A percentile compares a stretch with the other conserved stretches of the same genome.
These are phyloP conservation scores for Ogataea kodamae DNA, from an alignment of 805 yeast species.

Conservation along the genomic window DNA sequence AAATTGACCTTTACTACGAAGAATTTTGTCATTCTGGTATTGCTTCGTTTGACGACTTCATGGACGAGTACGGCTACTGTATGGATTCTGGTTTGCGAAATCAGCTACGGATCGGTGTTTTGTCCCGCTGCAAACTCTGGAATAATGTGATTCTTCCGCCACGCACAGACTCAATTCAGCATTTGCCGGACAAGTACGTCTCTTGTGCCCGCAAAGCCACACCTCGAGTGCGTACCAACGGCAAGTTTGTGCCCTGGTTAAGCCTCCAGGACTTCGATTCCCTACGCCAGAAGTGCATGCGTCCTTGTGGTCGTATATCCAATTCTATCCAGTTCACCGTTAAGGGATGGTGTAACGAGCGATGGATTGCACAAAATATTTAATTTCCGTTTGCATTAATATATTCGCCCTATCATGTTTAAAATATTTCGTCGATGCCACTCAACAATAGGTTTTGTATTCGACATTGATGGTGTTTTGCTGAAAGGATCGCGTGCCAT, in stretches of 20 bases:
- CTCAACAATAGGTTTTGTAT: constrained; percentile 30
- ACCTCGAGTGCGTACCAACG: constrained; percentile 25
- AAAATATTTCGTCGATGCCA: constrained; percentile 4
- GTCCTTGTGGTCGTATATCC: constrained; percentile 28
- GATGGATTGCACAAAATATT: constrained; percentile 37
- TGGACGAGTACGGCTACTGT: constrained; percentile 19
- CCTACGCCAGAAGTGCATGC: constrained; percentile 17
- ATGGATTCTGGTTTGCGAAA: constrained; percentile 11
- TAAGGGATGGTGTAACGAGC: constrained; percentile 46
- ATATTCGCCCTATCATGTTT: constrained; percentile 4
- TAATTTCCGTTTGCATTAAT: constrained; percentile 8
- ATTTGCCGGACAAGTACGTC: constrained; percentile 12
- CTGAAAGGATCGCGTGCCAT: constrained; percentile 69
- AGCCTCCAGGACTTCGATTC: constrained; percentile 21
- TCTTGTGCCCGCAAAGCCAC: constrained; percentile 6
- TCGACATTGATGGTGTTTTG: constrained; percentile 80
- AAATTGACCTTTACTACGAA: constrained; percentile 32
- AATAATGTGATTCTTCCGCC: constrained; percentile 51
- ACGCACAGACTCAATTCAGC: constrained; percentile 35
- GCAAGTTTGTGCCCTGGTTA: constrained; percentile 30
- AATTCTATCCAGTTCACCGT: constrained; percentile 42
- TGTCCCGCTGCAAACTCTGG: constrained; percentile 52
- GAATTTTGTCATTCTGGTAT: constrained; percentile 26
- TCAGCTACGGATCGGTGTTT: constrained; percentile 35
- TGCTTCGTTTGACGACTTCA: constrained; percentile 25